phyloP scores from a whole-genome alignment of 768 basidiomycete species.

The Naganishia onofrii region DNA sequence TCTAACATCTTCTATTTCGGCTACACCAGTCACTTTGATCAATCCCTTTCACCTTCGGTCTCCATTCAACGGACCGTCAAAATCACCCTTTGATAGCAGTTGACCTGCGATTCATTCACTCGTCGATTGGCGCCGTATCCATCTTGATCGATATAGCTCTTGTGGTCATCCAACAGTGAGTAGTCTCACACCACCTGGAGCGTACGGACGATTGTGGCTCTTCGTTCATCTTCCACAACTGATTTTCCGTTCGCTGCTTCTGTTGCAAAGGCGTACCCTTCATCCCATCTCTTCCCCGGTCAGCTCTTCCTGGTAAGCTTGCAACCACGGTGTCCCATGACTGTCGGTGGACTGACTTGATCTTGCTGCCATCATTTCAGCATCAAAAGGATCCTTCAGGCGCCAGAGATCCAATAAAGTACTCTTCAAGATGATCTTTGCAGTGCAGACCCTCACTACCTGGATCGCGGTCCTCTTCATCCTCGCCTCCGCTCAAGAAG shows the following conservation, averaged over 20 bases:
- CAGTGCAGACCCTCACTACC: neutral
- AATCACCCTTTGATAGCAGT: conserved; percentile 1
- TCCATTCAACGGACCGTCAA: neutral
- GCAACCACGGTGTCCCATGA: too few species aligned
- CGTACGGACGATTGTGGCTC: too few species aligned
- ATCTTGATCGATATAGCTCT: neutral
- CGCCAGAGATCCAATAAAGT: neutral
- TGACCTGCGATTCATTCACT: neutral
- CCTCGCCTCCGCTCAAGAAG: conserved; percentile 2
- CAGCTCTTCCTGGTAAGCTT: too few species aligned
- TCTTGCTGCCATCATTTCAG: neutral
- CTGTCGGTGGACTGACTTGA: neutral
- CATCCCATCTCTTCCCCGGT: too few species aligned
- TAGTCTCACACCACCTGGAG: neutral
- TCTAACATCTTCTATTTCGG: neutral
- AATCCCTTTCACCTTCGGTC: neutral
- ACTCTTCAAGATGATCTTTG: conserved; percentile 4
- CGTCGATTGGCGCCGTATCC: neutral
- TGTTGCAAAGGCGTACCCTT: too few species aligned
- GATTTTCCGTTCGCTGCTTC: too few species aligned
- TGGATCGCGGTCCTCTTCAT: conserved; percentile 12
- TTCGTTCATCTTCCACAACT: too few species aligned
- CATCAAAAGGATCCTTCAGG: neutral
- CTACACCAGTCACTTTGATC: neutral
- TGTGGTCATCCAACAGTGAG: neutral